Conservation (phyloP, 352 stramenopile genomes). For the Pythium myriotylum region DNA sequence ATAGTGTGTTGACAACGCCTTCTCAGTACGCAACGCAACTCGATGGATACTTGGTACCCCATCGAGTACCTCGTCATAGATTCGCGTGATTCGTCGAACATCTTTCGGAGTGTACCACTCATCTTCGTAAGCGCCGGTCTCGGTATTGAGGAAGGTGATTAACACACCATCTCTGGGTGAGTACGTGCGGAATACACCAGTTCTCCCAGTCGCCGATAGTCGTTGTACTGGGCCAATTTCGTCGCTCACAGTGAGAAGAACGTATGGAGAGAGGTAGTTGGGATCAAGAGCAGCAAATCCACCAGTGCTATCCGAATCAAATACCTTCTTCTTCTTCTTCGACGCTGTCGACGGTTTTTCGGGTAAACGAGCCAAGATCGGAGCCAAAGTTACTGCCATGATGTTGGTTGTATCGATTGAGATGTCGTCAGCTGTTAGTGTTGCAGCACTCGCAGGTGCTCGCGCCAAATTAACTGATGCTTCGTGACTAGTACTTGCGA, state of each 20-base stretch:
- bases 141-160: constrained; percentile 84
- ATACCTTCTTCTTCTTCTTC: constrained; percentile 22
- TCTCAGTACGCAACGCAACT: constrained; percentile 76
- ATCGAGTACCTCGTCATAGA: constrained; percentile 79
- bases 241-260: constrained; percentile 81
- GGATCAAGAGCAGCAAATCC: constrained; percentile 72
- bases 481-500: constrained; percentile 31
- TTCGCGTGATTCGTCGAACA: constrained; percentile 73
- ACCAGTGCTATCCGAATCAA: constrained; percentile 1
- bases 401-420: constrained; percentile 55
- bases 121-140: constrained; percentile 85
- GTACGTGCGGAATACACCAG: constrained; percentile 65
- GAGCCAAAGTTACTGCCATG: constrained; percentile 78
- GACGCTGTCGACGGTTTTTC: constrained; percentile 24
- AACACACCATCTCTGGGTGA: constrained; percentile 66
- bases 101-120: constrained; percentile 77
- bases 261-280: constrained; percentile 67
- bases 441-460: neutral
- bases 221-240: constrained; percentile 70
- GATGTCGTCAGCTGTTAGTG: constrained; percentile 19
- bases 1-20: constrained; percentile 84
- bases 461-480: neutral
- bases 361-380: constrained; percentile 60
- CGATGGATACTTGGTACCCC: constrained; percentile 74
- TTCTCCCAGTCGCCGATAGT: constrained; percentile 63